A percentile compares a stretch with the other conserved stretches of the same genome.
Conservation (phyloP, 164 flowering plant species). For the Stephania japonica region DNA sequence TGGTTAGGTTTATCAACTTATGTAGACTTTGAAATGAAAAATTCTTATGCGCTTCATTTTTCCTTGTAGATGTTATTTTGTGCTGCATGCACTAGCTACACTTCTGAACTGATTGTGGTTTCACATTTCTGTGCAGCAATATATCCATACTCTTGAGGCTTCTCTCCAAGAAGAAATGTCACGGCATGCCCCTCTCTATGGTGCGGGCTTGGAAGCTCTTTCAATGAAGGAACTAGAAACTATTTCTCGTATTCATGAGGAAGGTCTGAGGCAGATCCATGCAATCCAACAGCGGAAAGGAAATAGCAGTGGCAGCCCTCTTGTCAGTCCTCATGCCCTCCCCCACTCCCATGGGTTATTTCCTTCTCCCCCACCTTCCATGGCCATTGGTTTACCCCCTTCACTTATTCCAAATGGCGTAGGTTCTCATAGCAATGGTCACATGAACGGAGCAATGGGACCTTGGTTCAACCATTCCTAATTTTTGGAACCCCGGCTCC, state of each 20-base stretch:
- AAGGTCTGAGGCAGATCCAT: slow-evolving; percentile 86
- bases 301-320: slow-evolving; percentile 54
- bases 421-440: slow-evolving; percentile 77
- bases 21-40: too few relatives aligned
- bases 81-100: too few relatives aligned
- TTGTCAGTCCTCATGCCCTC: slow-evolving; percentile 48
- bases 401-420: slow-evolving; percentile 57
- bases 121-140: slow-evolving; percentile 53
- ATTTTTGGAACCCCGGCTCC: slow-evolving; percentile 8
- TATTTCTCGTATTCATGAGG: slow-evolving; percentile 83
- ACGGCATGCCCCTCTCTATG: slow-evolving; percentile 95
- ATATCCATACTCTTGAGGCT: slow-evolving; percentile 67
- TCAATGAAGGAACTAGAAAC: slow-evolving; percentile 95
- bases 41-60: too few relatives aligned
- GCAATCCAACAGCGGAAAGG: slow-evolving; percentile 71
- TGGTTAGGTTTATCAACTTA: too few relatives aligned
- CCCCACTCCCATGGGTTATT: slow-evolving; percentile 57
- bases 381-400: slow-evolving; percentile 66
- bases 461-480: slow-evolving; percentile 81
- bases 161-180: slow-evolving; percentile 95
- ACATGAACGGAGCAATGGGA: slow-evolving; percentile 64
- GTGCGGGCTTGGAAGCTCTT: slow-evolving; percentile 84
- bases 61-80: too few relatives aligned
- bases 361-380: slow-evolving; percentile 43
- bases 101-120: background rate